A percentile compares a stretch with the other conserved stretches of the same genome.
Evolutionary conservation across 2,329 filamentous ascomycete genomes (phyloP).

Genomic region (Fusarium equiseti): DNA sequence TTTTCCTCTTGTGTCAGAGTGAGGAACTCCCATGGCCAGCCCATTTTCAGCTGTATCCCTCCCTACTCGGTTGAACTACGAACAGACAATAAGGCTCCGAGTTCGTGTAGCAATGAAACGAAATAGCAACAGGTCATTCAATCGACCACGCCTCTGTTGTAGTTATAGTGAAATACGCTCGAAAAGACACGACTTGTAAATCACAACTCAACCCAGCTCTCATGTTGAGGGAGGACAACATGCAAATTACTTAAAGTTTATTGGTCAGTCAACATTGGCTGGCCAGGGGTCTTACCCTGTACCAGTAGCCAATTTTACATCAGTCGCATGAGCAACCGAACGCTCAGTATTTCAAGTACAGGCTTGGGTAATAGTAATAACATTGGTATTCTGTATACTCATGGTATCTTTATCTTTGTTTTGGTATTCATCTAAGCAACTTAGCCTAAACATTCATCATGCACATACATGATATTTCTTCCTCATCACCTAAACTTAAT

Average conservation of each 20-base stretch:
- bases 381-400: background rate
- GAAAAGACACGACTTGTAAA: constrained; percentile 4
- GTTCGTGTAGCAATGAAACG: background rate
- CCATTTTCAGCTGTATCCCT: constrained; percentile 19
- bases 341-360: background rate
- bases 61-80: background rate
- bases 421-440: constrained; percentile 19
- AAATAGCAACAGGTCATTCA: background rate
- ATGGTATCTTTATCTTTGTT: constrained; percentile 8
- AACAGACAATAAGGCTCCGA: background rate
- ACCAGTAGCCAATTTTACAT: background rate
- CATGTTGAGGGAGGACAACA: constrained; percentile 22
- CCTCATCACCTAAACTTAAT: background rate
- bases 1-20: constrained; percentile 63
- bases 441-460: constrained; percentile 16
- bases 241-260: constrained; percentile 28
- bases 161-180: background rate
- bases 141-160: background rate
- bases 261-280: constrained; percentile 29
- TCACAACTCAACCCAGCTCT: background rate
- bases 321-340: background rate
- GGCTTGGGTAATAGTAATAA: background rate
- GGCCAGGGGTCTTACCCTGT: constrained; percentile 8
- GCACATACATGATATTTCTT: background rate
- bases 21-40: constrained; percentile 69